Evolutionary conservation across 805 yeast genomes (phyloP).

Genomic region (Kuraishia borneana): DNA sequence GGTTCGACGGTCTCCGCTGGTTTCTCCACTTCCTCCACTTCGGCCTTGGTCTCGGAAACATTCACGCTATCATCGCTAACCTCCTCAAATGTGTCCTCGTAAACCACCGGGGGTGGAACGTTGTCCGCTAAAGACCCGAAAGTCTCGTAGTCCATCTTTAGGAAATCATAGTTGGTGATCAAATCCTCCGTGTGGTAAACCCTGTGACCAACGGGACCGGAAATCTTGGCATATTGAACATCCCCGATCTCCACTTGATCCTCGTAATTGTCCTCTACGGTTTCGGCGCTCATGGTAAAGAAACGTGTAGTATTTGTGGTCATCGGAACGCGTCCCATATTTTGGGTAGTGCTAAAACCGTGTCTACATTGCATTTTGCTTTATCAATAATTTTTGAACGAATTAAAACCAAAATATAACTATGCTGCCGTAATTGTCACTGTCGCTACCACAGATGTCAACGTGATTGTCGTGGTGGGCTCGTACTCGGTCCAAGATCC

Average conservation of each 20-base stretch:
- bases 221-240: not conserved
- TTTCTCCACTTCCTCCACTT: not conserved
- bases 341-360: no score
- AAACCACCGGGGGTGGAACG: conserved; percentile 4
- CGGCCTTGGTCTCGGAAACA: not conserved
- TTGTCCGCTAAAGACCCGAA: conserved; percentile 19
- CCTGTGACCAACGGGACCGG: not conserved
- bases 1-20: not conserved
- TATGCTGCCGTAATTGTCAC: conserved; percentile 13
- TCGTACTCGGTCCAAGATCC: conserved; percentile 13
- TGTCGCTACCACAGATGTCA: conserved; percentile 21
- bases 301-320: no score
- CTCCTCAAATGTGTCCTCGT: not conserved
- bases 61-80: not conserved
- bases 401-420: no score
- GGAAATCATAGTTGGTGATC: conserved; percentile 11
- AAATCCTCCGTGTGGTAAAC: conserved; percentile 4
- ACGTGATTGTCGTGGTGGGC: conserved; percentile 21
- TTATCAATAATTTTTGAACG: no score
- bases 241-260: not conserved
- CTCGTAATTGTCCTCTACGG: not conserved
- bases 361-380: no score
- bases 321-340: no score
- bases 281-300: no score
- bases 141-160: conserved; percentile 20